Conservation (phyloP, 2,329 filamentous ascomycete species). For the Calonectria fujianensis region DNA sequence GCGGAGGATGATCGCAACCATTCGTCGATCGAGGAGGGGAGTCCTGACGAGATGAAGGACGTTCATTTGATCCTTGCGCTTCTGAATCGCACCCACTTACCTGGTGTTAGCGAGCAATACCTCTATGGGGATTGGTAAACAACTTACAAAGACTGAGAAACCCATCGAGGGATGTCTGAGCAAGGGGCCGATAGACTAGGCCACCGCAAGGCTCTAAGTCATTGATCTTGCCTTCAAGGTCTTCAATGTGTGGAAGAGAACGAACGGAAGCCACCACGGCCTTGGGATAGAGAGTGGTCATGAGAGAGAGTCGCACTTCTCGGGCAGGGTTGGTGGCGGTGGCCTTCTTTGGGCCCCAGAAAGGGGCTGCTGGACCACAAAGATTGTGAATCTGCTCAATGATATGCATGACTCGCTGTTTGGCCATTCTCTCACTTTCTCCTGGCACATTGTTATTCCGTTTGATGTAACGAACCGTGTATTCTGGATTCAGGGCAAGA, state of each 20-base stretch:
- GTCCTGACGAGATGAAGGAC: conserved; percentile 58
- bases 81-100: conserved; percentile 53
- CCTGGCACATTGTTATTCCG: neutral
- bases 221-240: conserved; percentile 22
- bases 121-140: neutral
- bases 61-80: conserved; percentile 42
- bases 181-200: conserved; percentile 35
- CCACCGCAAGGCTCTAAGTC: neutral
- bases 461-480: conserved; percentile 46
- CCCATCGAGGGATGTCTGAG: conserved; percentile 37
- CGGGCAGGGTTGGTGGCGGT: too few species aligned
- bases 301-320: neutral
- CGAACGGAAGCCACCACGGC: conserved; percentile 33
- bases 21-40: conserved; percentile 58
- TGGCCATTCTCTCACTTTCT: neutral
- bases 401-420: neutral
- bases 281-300: neutral
- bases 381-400: conserved; percentile 14
- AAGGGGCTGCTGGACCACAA: conserved; percentile 34
- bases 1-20: conserved; percentile 60
- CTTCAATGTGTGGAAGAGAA: conserved; percentile 36
- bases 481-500: conserved; percentile 53
- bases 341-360: conserved; percentile 19
- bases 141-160: conserved; percentile 51
- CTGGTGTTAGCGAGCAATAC: conserved; percentile 35